Evolutionary conservation across 2,329 filamentous ascomycete species (phyloP).

Genomic region (Niveomyces coronatus): DNA sequence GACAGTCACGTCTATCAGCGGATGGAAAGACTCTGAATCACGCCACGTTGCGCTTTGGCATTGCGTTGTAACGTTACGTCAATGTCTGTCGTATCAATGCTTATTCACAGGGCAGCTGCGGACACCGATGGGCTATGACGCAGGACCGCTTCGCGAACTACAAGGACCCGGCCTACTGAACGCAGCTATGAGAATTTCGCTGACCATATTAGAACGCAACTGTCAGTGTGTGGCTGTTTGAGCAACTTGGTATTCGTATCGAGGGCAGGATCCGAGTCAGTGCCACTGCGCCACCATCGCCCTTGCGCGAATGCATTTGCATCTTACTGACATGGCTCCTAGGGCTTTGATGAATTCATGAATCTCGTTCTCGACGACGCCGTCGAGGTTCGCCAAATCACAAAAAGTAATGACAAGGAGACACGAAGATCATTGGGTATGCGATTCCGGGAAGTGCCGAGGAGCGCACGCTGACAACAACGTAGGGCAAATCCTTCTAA

Average conservation of each 20-base stretch:
- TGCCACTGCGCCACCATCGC: too few relatives aligned
- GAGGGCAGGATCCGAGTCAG: slow-evolving; percentile 90
- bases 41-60: too few relatives aligned
- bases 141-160: background rate
- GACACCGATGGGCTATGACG: background rate
- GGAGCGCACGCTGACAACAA: background rate
- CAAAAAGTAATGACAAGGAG: slow-evolving; percentile 68
- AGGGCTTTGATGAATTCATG: slow-evolving; percentile 99
- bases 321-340: slow-evolving; percentile 32
- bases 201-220: slow-evolving; percentile 60
- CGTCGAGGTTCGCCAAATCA: slow-evolving; percentile 77
- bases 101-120: too few relatives aligned
- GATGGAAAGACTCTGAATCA: too few relatives aligned
- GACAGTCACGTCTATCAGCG: too few relatives aligned
- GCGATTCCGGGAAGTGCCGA: background rate
- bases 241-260: slow-evolving; percentile 87
- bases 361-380: slow-evolving; percentile 95
- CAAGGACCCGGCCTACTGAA: slow-evolving; percentile 12
- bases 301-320: slow-evolving; percentile 70
- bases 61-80: too few relatives aligned
- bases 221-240: slow-evolving; percentile 93
- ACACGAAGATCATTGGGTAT: slow-evolving; percentile 69
- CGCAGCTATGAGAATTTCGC: too few relatives aligned
- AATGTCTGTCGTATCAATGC: too few relatives aligned
- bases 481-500: slow-evolving; percentile 72